These are phyloP conservation scores for Jamesozyma spencerorum DNA, from an alignment of 805 yeast genomes.

Conservation along the genomic window DNA sequence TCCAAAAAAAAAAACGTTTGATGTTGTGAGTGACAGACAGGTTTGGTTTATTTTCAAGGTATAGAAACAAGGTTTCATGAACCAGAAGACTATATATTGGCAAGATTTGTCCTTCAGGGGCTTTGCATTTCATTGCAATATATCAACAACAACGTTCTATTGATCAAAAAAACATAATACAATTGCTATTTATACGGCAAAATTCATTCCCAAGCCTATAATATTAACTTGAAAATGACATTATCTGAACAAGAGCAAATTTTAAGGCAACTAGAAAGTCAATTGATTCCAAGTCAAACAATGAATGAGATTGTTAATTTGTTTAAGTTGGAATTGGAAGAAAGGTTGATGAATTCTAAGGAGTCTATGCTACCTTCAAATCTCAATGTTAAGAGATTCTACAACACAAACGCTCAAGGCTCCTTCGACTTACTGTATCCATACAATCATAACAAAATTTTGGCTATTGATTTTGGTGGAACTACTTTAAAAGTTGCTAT, in stretches of 20 bases:
- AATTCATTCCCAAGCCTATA: no score
- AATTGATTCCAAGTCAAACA: slow-evolving; percentile 10
- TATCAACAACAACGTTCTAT: no score
- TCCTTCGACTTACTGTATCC: background rate
- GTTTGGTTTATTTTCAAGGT: no score
- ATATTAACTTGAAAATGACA: no score
- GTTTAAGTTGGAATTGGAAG: slow-evolving; percentile 12
- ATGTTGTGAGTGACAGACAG: no score
- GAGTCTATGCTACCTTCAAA: slow-evolving; percentile 18
- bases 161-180: no score
- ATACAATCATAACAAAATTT: slow-evolving; percentile 3
- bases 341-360: slow-evolving; percentile 12
- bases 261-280: slow-evolving; percentile 3
- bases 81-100: no score
- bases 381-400: background rate
- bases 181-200: no score
- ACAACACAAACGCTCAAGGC: background rate
- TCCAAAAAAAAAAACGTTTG: no score
- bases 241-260: slow-evolving; percentile 3
- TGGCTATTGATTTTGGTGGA: slow-evolving; percentile 27
- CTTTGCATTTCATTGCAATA: background rate
- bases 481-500: slow-evolving; percentile 21
- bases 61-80: no score
- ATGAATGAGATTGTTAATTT: slow-evolving; percentile 7
- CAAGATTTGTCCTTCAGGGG: background rate